Conservation (phyloP, 2,329 filamentous ascomycete genomes). For the Neurospora sp. region DNA sequence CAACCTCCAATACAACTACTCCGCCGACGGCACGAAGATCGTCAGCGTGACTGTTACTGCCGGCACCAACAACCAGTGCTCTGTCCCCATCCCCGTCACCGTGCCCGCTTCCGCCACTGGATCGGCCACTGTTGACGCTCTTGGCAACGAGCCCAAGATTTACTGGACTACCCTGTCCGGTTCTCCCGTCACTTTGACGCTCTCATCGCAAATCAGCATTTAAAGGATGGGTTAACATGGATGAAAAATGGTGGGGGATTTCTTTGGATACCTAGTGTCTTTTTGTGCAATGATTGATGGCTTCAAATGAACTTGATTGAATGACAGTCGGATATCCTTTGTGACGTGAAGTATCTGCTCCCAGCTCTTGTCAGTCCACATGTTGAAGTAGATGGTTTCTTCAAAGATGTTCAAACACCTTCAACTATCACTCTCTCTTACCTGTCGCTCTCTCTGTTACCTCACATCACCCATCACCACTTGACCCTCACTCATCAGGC, state of each 20-base stretch:
- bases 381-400: not conserved
- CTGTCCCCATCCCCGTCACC: conserved; percentile 42
- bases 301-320: not conserved
- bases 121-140: conserved; percentile 37
- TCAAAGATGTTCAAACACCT: no score
- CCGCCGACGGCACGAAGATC: conserved; percentile 32
- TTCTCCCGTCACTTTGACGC: conserved; percentile 31
- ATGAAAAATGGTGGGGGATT: not conserved
- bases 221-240: not conserved
- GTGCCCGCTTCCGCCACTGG: conserved; percentile 34
- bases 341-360: not conserved
- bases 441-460: no score
- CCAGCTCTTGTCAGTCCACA: no score
- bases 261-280: not conserved
- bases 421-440: no score
- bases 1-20: conserved; percentile 34
- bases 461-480: no score
- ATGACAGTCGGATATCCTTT: not conserved
- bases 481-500: conserved; percentile 10
- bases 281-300: not conserved
- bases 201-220: conserved; percentile 3
- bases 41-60: conserved; percentile 39
- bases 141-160: conserved; percentile 43
- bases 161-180: conserved; percentile 38
- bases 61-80: conserved; percentile 36